A percentile compares a stretch with the other conserved stretches of the same genome.
These are phyloP conservation scores for Penicillium bialowiezense DNA, from an alignment of 495 filamentous ascomycete genomes.

Conservation along the genomic window DNA sequence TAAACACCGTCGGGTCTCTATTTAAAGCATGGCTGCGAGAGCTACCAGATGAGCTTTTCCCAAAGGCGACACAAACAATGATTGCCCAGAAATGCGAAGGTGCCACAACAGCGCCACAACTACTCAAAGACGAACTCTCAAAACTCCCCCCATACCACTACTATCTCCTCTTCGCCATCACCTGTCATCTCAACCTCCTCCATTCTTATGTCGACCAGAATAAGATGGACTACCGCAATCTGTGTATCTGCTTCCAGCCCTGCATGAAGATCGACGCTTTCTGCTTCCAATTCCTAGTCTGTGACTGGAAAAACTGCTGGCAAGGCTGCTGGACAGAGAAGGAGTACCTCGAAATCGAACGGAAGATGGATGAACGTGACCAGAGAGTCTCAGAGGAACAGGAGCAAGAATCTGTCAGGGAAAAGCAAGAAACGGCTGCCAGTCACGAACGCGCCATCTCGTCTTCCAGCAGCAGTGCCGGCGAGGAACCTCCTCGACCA, in stretches of 20 bases:
- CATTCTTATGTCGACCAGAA: conserved; percentile 83
- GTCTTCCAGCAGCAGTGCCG: conserved; percentile 58
- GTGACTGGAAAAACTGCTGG: conserved; percentile 92
- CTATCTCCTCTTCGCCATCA: conserved; percentile 93
- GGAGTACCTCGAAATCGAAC: conserved; percentile 71
- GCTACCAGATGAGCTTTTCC: conserved; percentile 86
- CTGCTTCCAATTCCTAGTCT: conserved; percentile 87
- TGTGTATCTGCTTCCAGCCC: conserved; percentile 92
- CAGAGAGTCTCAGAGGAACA: conserved; percentile 22
- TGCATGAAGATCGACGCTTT: conserved; percentile 89
- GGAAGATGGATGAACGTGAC: conserved; percentile 49
- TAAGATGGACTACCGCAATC: conserved; percentile 91
- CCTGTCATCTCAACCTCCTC: conserved; percentile 84
- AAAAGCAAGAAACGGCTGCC: conserved; percentile 10
- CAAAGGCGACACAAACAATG: conserved; percentile 70
- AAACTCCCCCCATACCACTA: conserved; percentile 90
- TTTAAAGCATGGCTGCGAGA: conserved; percentile 93
- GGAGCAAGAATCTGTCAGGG: conserved; percentile 17
- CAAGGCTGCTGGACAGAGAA: conserved; percentile 92
- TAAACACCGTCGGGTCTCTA: conserved; percentile 89
- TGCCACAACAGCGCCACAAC: conserved; percentile 71
- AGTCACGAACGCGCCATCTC: conserved; percentile 60
- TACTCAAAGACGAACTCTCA: conserved; percentile 85
- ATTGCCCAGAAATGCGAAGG: conserved; percentile 71
- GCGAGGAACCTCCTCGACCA: conserved; percentile 33